Percentiles rank a stretch among this genome's conserved stretches.
These are phyloP conservation scores for Zymoseptoria brevis DNA, from an alignment of 2,329 filamentous ascomycete genomes.

Conservation along the genomic window DNA sequence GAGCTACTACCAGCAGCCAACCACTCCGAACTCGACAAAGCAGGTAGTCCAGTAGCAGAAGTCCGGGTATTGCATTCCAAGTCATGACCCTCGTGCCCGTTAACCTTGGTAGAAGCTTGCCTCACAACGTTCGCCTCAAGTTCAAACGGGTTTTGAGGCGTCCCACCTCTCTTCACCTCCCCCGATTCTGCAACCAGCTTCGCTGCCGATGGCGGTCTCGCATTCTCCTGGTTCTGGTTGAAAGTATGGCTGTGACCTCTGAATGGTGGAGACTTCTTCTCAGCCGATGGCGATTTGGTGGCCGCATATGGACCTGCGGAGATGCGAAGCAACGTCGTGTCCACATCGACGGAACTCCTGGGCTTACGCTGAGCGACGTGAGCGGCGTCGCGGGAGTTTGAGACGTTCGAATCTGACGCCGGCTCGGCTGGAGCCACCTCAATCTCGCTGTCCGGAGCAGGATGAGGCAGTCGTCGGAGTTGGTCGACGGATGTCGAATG, in stretches of 20 bases:
- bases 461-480: neutral
- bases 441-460: neutral
- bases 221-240: constrained; percentile 7
- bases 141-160: neutral
- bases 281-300: neutral
- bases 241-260: neutral
- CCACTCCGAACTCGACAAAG: constrained; percentile 27
- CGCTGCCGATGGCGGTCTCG: neutral
- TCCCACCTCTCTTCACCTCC: neutral
- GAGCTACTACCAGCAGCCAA: constrained; percentile 9
- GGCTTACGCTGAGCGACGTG: neutral
- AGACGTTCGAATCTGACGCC: neutral
- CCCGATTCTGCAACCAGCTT: neutral
- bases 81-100: neutral
- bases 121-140: neutral
- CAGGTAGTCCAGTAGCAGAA: constrained; percentile 13
- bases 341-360: constrained; percentile 19
- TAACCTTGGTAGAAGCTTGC: neutral
- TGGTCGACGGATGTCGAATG: neutral
- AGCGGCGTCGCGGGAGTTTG: neutral
- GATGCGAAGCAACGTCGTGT: constrained; percentile 27
- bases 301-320: constrained; percentile 28
- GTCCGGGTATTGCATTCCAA: neutral
- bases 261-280: neutral
- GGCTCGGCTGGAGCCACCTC: constrained; percentile 2